A percentile compares a stretch with the other conserved stretches of the same genome.
Conservation (phyloP, 148 eudicot species). For the Heliosperma pusillum region DNA sequence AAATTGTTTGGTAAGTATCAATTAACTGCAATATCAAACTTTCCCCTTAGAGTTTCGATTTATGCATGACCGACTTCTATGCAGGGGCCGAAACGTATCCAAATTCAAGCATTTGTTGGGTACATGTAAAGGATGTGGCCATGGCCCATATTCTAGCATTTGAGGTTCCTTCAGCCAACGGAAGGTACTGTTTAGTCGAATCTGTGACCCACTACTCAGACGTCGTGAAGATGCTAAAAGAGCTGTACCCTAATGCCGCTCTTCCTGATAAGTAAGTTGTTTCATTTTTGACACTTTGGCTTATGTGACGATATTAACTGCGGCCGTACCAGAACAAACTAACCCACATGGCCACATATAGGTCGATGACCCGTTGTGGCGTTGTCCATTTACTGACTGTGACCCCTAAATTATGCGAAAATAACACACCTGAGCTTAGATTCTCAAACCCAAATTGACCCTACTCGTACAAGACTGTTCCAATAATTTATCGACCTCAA, state of each 20-base stretch:
- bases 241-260: constrained; percentile 27
- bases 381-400: too few species aligned
- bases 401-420: too few species aligned
- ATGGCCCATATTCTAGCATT: constrained; percentile 31
- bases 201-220: constrained; percentile 23
- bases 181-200: constrained; percentile 34
- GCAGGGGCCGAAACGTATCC: constrained; percentile 26
- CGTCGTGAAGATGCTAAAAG: constrained; percentile 25
- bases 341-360: too few species aligned
- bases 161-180: constrained; percentile 34
- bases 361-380: too few species aligned
- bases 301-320: too few species aligned
- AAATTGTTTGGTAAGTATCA: constrained; percentile 30
- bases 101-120: constrained; percentile 30
- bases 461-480: too few species aligned
- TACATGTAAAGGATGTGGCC: constrained; percentile 40
- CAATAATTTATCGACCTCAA: background rate
- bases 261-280: constrained; percentile 33
- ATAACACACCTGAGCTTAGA: too few species aligned
- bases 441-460: too few species aligned
- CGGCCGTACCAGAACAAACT: too few species aligned
- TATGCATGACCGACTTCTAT: constrained; percentile 1
- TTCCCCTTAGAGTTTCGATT: background rate
- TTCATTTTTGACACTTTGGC: background rate
- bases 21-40: background rate